Evolutionary conservation across 352 stramenopile genomes (phyloP).

Genomic region (Phytophthora colocasiae): DNA sequence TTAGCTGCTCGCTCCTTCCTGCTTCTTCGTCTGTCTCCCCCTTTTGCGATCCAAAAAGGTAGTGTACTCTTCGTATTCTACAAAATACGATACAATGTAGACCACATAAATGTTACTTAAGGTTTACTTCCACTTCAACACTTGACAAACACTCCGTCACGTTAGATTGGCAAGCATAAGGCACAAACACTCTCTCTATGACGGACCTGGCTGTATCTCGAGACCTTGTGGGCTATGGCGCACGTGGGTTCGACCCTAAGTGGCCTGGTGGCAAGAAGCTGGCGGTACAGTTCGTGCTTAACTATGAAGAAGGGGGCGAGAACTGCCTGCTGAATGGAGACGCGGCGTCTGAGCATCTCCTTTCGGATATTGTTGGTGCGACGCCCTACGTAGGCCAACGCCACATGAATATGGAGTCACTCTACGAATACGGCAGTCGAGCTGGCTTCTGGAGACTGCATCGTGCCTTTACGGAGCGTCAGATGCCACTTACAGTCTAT

Average conservation of each 20-base stretch:
- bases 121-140: conserved; percentile 10
- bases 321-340: conserved; percentile 94
- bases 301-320: conserved; percentile 97
- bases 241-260: conserved; percentile 68
- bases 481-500: conserved; percentile 94
- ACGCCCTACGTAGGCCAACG: conserved; percentile 72
- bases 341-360: conserved; percentile 88
- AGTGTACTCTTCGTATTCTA: conserved; percentile 2
- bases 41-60: conserved; percentile 30
- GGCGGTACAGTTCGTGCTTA: conserved; percentile 95
- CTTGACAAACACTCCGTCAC: background rate
- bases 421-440: conserved; percentile 96
- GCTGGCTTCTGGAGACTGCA: conserved; percentile 96
- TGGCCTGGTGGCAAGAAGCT: conserved; percentile 89
- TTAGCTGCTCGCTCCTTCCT: conserved; percentile 7
- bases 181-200: conserved; percentile 1
- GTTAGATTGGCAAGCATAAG: conserved; percentile 8
- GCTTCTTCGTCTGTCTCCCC: conserved; percentile 23
- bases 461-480: conserved; percentile 88
- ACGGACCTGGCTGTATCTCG: conserved; percentile 36
- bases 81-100: conserved; percentile 18
- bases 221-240: conserved; percentile 91
- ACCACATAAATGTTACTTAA: conserved; percentile 1
- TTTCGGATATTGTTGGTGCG: conserved; percentile 93
- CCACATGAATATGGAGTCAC: conserved; percentile 95